These are phyloP conservation scores for Hypoxylon rubiginosum DNA, from an alignment of 2,329 filamentous ascomycete genomes.

Conservation along the genomic window DNA sequence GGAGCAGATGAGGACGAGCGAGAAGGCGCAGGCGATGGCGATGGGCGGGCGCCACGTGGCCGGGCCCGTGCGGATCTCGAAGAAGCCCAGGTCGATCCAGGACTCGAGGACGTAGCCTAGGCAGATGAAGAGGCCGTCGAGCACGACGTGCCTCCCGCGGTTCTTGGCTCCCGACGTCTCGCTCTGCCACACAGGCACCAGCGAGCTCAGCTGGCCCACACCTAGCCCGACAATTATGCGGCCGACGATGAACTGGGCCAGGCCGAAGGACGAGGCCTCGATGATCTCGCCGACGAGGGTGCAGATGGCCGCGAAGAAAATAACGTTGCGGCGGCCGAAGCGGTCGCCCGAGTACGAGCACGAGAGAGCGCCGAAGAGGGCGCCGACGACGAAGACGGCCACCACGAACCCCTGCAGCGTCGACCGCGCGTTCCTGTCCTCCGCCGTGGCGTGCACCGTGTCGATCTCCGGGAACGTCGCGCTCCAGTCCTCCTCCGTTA, in stretches of 20 bases:
- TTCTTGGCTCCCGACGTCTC: constrained; percentile 57
- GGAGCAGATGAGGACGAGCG: constrained; percentile 47
- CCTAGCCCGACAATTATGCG: constrained; percentile 57
- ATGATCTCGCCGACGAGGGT: constrained; percentile 60
- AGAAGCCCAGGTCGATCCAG: constrained; percentile 63
- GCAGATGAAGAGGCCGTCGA: constrained; percentile 55
- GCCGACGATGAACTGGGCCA: constrained; percentile 59
- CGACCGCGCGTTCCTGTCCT: constrained; percentile 50
- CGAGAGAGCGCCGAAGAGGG: constrained; percentile 54
- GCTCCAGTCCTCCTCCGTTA: constrained; percentile 53
- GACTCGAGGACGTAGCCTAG: constrained; percentile 57
- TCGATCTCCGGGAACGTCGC: constrained; percentile 57
- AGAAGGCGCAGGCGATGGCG: constrained; percentile 51
- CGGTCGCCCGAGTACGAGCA: constrained; percentile 56
- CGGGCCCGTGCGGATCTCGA: constrained; percentile 46
- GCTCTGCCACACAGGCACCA: constrained; percentile 58
- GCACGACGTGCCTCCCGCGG: constrained; percentile 59
- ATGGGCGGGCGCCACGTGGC: constrained; percentile 54
- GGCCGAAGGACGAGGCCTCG: constrained; percentile 55
- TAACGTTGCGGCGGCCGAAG: constrained; percentile 58
- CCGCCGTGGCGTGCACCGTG: constrained; percentile 53
- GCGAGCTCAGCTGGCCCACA: constrained; percentile 56
- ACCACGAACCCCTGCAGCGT: constrained; percentile 57
- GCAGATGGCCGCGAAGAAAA: constrained; percentile 56
- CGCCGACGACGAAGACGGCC: constrained; percentile 56